Evolutionary conservation across 257 asterid species (phyloP).

Genomic region (Solanum tarapatanum): DNA sequence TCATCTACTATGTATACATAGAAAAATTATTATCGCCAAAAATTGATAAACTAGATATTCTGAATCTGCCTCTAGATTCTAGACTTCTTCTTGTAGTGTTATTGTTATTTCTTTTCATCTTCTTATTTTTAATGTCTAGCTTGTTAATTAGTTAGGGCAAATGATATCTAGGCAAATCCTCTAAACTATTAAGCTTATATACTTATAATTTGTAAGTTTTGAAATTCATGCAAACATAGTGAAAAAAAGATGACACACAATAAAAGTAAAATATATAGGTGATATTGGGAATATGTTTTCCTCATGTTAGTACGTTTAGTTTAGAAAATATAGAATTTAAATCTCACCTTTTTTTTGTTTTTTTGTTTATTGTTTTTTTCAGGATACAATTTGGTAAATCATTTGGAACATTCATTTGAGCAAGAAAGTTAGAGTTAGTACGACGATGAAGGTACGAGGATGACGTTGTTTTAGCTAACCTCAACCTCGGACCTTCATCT

Average conservation of each 20-base stretch:
- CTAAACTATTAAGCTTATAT: background rate
- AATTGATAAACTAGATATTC: background rate
- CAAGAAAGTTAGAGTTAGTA: conserved; percentile 17
- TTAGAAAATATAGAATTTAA: background rate
- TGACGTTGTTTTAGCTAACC: background rate
- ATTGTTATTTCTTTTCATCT: background rate
- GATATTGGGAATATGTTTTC: background rate
- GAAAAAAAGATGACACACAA: background rate
- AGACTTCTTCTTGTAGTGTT: background rate
- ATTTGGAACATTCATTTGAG: conserved; percentile 57
- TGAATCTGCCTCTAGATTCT: background rate
- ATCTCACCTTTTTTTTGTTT: background rate
- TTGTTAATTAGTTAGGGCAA: background rate
- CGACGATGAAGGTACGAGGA: conserved; percentile 14
- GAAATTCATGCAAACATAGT: background rate
- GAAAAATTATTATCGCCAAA: background rate
- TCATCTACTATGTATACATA: background rate
- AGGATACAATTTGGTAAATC: background rate
- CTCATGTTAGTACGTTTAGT: background rate
- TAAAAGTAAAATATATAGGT: background rate
- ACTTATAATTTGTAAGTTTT: background rate
- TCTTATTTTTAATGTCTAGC: background rate
- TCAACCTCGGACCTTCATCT: conserved; percentile 44
- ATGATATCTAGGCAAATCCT: background rate
- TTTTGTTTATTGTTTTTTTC: background rate